Base-by-base conservation (phyloP, 148 eudicot genomes). In the Rhododendron vialii region DNA sequence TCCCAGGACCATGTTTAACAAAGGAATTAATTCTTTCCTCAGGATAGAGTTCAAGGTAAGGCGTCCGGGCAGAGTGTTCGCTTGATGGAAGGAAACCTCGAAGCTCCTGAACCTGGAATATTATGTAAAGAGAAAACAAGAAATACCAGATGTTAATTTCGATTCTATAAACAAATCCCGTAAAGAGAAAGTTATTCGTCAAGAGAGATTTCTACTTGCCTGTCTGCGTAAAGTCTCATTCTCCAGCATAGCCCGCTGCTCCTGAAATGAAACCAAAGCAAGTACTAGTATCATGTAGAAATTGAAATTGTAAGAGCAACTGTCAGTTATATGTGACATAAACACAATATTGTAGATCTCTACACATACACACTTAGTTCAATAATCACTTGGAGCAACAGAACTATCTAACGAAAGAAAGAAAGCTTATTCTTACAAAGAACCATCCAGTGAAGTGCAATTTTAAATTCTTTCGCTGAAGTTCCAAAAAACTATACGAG, bases 141-240 rank as follows among this genome's bases (percentile, higher is more conserved):
- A 30, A 13, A 41, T 24, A 22, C 79, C 26, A 84, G 43, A 81
- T 17, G 17, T 74, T 38, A 57, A 18, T n/a, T 30, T 28, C 8
- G 30, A 45, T 48, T 28, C 57, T n/a, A 82, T 85, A 81, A 4
- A 5, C 30, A 81, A 12, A 38, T 81, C 26, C 41, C 30, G 5
- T 35, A 55, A 59, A 6, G 26, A 71, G 33, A 11, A 30, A 75
- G 22, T 51, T n/a, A 55, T 41, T 86, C n/a, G 4, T 38, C 9
- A 33, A 8, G 69, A 73, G 1, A 82, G 73, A 22, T 18, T 51
- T 57, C 73, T 17, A 41, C 65, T 80, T 91, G 86, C 97, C 94
- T 95, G 94, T 93, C 88, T 91, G 80, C 94, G 93, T 82, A 95
- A 85, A 24, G 85, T 86, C 88, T 93, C 95, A 82, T 93, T 94